Evolutionary conservation across 495 filamentous ascomycete species (phyloP).

Genomic region (Xylaria bambusicola): DNA sequence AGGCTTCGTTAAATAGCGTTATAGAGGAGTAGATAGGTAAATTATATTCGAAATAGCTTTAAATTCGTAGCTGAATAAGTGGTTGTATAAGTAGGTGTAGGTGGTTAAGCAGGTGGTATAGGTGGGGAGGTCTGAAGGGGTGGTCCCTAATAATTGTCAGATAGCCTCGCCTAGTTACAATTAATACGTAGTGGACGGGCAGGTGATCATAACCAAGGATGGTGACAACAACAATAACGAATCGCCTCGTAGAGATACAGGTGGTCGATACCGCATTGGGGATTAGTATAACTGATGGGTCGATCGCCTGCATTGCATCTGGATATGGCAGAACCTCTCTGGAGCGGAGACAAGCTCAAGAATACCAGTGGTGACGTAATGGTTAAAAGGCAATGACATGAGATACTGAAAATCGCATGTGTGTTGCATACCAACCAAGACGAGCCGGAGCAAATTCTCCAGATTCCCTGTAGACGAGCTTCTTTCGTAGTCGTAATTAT

Average conservation of each 20-base stretch:
- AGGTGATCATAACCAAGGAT: not conserved
- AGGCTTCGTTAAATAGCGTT: no score
- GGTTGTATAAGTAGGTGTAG: no score
- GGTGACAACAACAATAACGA: not conserved
- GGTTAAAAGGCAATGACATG: not conserved
- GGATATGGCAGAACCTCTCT: slow-evolving; percentile 14
- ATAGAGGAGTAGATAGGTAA: no score
- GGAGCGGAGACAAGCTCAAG: slow-evolving; percentile 4
- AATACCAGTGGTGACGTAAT: slow-evolving; percentile 15
- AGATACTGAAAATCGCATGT: not conserved
- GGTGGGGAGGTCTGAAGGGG: no score
- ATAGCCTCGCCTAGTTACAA: no score
- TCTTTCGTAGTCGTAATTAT: not conserved
- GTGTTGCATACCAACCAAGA: not conserved
- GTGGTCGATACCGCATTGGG: not conserved
- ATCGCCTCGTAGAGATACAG: not conserved
- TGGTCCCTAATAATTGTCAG: no score
- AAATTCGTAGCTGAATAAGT: no score
- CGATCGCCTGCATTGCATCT: not conserved
- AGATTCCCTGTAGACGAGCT: not conserved
- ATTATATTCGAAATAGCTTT: no score
- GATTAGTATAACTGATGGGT: not conserved
- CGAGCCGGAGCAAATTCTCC: slow-evolving; percentile 11
- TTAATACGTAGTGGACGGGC: no score
- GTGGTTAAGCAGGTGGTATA: no score